phyloP scores from a whole-genome alignment of 306 rosid species.

The Vicia villosa region DNA sequence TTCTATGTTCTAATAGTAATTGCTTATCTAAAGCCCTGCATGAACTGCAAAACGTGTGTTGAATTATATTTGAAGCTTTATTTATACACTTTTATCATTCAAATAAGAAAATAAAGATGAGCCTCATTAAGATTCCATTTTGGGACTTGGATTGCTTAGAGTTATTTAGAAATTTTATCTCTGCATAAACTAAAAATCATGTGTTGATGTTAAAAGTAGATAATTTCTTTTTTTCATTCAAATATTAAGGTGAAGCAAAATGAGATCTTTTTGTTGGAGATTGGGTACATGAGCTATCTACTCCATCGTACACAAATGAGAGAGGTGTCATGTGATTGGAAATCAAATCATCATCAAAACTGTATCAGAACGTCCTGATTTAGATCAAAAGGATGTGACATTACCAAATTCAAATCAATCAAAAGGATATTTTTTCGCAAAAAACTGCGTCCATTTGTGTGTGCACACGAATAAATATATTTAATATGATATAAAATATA shows the following conservation, averaged over 20 bases:
- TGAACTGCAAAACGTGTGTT: too few species aligned
- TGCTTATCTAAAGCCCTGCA: too few species aligned
- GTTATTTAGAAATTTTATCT: too few species aligned
- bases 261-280: conserved; percentile 80
- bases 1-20: not conserved
- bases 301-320: conserved; percentile 68
- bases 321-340: conserved; percentile 63
- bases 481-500: too few species aligned
- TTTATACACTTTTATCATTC: too few species aligned
- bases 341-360: conserved; percentile 65
- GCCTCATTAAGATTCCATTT: too few species aligned
- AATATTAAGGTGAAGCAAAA: conserved; percentile 38
- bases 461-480: too few species aligned
- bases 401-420: conserved; percentile 56
- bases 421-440: conserved; percentile 65
- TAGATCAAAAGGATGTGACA: conserved; percentile 55
- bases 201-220: conserved; percentile 5
- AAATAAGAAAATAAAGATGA: too few species aligned
- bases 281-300: conserved; percentile 68
- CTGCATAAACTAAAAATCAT: not conserved
- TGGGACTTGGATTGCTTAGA: too few species aligned
- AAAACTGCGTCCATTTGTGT: too few species aligned
- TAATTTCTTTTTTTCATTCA: not conserved
- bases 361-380: conserved; percentile 77
- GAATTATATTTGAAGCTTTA: too few species aligned